phyloP scores from a whole-genome alignment of 2,329 filamentous ascomycete species.

The Eutypa lata region DNA sequence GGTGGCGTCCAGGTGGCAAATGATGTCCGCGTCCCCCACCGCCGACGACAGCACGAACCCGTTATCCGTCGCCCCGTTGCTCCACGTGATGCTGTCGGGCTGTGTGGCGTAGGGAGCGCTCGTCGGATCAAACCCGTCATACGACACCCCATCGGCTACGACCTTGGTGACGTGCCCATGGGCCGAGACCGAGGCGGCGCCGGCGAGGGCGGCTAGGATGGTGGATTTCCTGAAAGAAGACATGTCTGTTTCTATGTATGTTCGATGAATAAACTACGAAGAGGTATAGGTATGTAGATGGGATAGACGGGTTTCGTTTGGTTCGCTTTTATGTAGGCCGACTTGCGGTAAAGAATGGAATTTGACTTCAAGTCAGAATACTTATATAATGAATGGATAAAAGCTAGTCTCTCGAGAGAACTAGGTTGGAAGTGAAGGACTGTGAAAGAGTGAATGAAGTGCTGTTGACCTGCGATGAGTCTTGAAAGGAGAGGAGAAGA shows the following conservation, averaged over 20 bases:
- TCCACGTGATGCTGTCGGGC: conserved; percentile 28
- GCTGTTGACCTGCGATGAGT: background rate
- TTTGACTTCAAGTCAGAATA: background rate
- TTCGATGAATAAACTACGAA: no score
- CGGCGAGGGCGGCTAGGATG: conserved; percentile 9
- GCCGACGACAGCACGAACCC: conserved; percentile 37
- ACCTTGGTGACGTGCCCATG: conserved; percentile 30
- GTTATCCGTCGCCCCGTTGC: conserved; percentile 30
- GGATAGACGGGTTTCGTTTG: background rate
- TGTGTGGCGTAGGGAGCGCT: conserved; percentile 7
- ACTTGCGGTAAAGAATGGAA: background rate
- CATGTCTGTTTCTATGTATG: background rate
- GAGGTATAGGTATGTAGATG: background rate
- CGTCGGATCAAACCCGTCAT: conserved; percentile 13
- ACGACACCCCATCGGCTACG: conserved; percentile 16
- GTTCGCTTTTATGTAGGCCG: background rate
- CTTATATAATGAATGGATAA: background rate
- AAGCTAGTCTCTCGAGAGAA: background rate
- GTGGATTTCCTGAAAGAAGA: conserved; percentile 1
- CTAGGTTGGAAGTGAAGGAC: background rate
- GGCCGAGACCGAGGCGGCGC: conserved; percentile 22
- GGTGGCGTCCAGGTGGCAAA: conserved; percentile 33
- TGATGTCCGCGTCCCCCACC: conserved; percentile 31
- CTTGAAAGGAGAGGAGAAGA: background rate
- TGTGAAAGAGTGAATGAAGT: background rate